Conservation (phyloP, 2,329 filamentous ascomycete species). For the Talaromyces pinophilus region DNA sequence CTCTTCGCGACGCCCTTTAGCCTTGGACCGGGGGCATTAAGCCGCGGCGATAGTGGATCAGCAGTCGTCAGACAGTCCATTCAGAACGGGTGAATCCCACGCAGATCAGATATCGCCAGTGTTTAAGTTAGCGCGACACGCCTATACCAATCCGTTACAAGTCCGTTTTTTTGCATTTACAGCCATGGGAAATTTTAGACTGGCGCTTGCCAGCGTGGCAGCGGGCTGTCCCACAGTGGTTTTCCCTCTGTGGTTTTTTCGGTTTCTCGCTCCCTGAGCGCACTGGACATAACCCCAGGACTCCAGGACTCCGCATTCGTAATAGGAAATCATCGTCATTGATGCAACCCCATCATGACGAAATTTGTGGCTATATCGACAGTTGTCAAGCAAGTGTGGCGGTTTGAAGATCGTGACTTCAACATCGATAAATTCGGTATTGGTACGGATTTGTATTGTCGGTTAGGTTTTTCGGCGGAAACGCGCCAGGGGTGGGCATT, state of each 20-base stretch:
- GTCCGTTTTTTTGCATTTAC: slow-evolving; percentile 22
- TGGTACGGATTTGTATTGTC: neutral
- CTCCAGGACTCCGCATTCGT: slow-evolving; percentile 1
- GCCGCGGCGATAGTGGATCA: slow-evolving; percentile 31
- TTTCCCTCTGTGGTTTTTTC: slow-evolving; percentile 2
- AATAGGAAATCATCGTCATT: slow-evolving; percentile 11
- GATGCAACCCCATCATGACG: slow-evolving; percentile 14
- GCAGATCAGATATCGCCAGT: slow-evolving; percentile 26
- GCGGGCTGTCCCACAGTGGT: slow-evolving; percentile 23
- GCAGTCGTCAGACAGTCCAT: slow-evolving; percentile 21
- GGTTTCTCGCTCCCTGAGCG: slow-evolving; percentile 9
- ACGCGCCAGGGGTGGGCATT: slow-evolving; percentile 9
- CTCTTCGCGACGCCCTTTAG: slow-evolving; percentile 32
- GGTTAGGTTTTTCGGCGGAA: neutral
- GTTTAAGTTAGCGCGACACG: slow-evolving; percentile 25
- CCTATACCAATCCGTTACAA: slow-evolving; percentile 19
- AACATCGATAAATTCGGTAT: slow-evolving; percentile 1
- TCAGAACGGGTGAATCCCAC: slow-evolving; percentile 20
- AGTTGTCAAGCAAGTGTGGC: slow-evolving; percentile 11
- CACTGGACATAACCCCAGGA: neutral
- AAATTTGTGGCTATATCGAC: slow-evolving; percentile 11
- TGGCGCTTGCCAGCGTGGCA: slow-evolving; percentile 37
- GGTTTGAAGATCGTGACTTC: neutral
- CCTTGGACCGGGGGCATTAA: slow-evolving; percentile 27
- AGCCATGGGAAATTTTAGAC: slow-evolving; percentile 28